Evolutionary conservation across 2,329 filamentous ascomycete species (phyloP).

Genomic region (Cercospora berteroae): DNA sequence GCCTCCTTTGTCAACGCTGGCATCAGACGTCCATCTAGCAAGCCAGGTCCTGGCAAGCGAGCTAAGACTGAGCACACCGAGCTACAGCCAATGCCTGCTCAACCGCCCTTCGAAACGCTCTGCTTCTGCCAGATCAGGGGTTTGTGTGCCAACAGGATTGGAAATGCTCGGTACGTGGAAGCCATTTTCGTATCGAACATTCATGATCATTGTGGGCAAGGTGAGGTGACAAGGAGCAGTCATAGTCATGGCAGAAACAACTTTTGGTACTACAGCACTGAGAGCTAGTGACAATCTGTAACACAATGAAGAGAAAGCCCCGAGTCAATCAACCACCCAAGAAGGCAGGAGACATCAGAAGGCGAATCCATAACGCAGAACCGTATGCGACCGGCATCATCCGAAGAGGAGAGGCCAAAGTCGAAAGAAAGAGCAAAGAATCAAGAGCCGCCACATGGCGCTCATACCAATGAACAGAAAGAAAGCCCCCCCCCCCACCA

Average conservation of each 20-base stretch:
- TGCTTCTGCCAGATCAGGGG: background rate
- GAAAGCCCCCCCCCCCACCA: conserved; percentile 26
- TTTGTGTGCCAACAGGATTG: background rate
- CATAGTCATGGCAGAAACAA: background rate
- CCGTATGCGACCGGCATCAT: conserved; percentile 6
- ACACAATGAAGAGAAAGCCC: conserved; percentile 37
- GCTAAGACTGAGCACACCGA: too few species aligned
- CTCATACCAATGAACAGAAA: conserved; percentile 19
- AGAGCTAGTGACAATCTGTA: conserved; percentile 6
- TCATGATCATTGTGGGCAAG: background rate
- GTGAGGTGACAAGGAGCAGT: background rate
- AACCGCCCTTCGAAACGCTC: background rate
- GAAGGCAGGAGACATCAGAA: conserved; percentile 50
- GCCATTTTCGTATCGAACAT: background rate
- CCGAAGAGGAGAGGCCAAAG: conserved; percentile 8
- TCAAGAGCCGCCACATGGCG: conserved; percentile 17
- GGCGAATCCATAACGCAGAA: background rate
- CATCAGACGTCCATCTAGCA: too few species aligned
- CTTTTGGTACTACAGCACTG: conserved; percentile 8
- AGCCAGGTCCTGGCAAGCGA: too few species aligned
- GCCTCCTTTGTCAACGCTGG: too few species aligned
- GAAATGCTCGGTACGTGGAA: background rate
- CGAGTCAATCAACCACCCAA: conserved; percentile 49
- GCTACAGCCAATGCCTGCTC: too few species aligned
- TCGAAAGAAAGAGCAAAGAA: conserved; percentile 19